Conservation (phyloP, 2,329 filamentous ascomycete species). For the Talaromyces sp. region DNA sequence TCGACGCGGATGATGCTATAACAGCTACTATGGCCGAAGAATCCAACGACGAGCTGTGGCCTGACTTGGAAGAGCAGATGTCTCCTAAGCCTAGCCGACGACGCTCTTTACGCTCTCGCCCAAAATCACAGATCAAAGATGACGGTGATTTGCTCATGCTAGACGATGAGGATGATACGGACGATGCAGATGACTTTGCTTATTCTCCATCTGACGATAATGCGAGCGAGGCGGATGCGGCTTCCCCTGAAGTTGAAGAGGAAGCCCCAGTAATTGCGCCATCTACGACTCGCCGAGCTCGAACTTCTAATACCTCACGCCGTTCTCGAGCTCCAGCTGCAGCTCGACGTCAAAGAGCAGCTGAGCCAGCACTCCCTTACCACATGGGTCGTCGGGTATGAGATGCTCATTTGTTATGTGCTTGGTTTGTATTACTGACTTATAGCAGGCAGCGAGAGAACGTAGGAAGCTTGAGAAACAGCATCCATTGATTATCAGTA, state of each 20-base stretch:
- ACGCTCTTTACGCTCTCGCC: conserved; percentile 8
- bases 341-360: not conserved
- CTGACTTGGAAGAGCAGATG: not conserved
- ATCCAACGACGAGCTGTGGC: conserved; percentile 22
- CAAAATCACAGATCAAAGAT: conserved; percentile 11
- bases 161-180: conserved; percentile 21
- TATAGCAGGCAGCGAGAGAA: conserved; percentile 50
- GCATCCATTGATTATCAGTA: conserved; percentile 75
- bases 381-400: conserved; percentile 34
- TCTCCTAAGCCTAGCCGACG: conserved; percentile 1
- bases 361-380: conserved; percentile 18
- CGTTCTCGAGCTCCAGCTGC: not conserved
- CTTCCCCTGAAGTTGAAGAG: conserved; percentile 4
- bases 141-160: conserved; percentile 22
- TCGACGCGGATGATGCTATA: conserved; percentile 16
- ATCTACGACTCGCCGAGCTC: not conserved
- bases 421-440: conserved; percentile 33
- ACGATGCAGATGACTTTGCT: conserved; percentile 25
- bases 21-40: conserved; percentile 28
- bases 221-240: conserved; percentile 11
- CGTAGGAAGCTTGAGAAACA: conserved; percentile 68
- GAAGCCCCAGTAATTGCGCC: not conserved
- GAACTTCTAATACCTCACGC: not conserved
- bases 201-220: conserved; percentile 22
- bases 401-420: conserved; percentile 18